Base-by-base conservation (phyloP, 768 basidiomycete genomes). In the Scleroderma bovista region DNA sequence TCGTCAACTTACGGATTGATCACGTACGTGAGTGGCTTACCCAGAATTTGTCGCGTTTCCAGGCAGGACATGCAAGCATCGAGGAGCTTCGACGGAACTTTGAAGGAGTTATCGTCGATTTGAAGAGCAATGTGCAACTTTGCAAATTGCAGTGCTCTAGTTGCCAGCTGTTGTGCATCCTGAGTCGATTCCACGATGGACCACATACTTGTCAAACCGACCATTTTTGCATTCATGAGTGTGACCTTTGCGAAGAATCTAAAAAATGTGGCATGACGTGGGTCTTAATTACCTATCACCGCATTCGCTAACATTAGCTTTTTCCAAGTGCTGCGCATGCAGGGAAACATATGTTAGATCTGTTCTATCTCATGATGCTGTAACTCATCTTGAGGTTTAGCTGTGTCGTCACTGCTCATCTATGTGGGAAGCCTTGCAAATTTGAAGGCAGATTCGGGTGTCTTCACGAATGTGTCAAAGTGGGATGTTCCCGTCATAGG, bases 361-460 rank as follows among this genome's bases (percentile, higher is more conserved):
- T 17, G 8, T 45, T 34, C 31, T 19, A 19, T 15, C 19, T 19
- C 4, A 6, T 44, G 4, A 22, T 15, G 12, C 11, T 9, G 7
- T 19, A 8, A 19, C 15, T 19, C 15, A 19, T 32, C 9, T 47
- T 31, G 37, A 29, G 6, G 33, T 41, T 32, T 34, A 84, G 83
- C 34, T 84, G 82, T 57, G 69, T 69, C 19, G 72, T 79, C 6
- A 67, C 72, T 29, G 39, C 64, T 23, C 82, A 84, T 64, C 60
- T 82, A 33, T 84, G 82, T 48, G 83, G 80, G 13, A 65, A 72
- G 39, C 69, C 63, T 13, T 84, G 82, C 58, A 60, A 60, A 34
- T 65, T 80, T 6, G 53, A 54, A 16, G 75, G 71, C 7, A 77
- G 69, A 52, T 65, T 60, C 12, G 81, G 82, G 7, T 84, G 83